Percentiles rank a stretch among this genome's conserved stretches.
Conservation (phyloP, 1,284 basidiomycete species). For the Naganishia sp. region DNA sequence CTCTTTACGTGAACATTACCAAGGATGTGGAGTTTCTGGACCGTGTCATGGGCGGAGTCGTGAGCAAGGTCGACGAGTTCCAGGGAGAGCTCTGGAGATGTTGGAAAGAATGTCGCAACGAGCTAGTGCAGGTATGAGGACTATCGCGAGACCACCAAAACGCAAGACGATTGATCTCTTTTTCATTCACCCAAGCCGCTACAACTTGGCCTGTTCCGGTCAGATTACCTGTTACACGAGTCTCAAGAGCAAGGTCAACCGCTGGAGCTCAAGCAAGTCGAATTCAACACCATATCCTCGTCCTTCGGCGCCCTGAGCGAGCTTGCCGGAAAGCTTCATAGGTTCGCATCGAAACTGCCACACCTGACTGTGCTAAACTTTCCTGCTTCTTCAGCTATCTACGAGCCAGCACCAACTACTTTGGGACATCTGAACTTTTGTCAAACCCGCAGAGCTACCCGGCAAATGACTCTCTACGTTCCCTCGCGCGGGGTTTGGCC, state of each 20-base stretch:
- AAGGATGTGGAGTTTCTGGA: conserved; percentile 79
- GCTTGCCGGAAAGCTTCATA: conserved; percentile 72
- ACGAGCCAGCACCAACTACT: conserved; percentile 66
- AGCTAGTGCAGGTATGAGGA: conserved; percentile 55
- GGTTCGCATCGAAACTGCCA: not conserved
- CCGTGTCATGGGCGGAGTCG: conserved; percentile 76
- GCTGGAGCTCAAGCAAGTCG: conserved; percentile 83
- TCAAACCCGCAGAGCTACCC: conserved; percentile 65
- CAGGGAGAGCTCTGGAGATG: conserved; percentile 80
- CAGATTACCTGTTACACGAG: conserved; percentile 89
- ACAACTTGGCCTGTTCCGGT: conserved; percentile 90
- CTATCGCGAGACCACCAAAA: not conserved
- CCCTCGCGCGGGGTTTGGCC: conserved; percentile 74
- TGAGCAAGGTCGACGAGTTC: conserved; percentile 83
- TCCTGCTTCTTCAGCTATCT: conserved; percentile 63
- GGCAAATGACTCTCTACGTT: conserved; percentile 68
- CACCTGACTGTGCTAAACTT: not conserved
- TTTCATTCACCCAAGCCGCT: conserved; percentile 60
- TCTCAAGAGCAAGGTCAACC: conserved; percentile 36
- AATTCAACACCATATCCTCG: conserved; percentile 95
- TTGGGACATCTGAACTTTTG: conserved; percentile 62
- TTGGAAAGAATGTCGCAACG: conserved; percentile 73
- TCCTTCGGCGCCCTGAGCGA: conserved; percentile 86
- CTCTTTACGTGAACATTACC: conserved; percentile 80
- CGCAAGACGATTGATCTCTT: no score